These are phyloP conservation scores for Leccinum subfulvum DNA, from an alignment of 1,284 basidiomycete genomes.

Conservation along the genomic window DNA sequence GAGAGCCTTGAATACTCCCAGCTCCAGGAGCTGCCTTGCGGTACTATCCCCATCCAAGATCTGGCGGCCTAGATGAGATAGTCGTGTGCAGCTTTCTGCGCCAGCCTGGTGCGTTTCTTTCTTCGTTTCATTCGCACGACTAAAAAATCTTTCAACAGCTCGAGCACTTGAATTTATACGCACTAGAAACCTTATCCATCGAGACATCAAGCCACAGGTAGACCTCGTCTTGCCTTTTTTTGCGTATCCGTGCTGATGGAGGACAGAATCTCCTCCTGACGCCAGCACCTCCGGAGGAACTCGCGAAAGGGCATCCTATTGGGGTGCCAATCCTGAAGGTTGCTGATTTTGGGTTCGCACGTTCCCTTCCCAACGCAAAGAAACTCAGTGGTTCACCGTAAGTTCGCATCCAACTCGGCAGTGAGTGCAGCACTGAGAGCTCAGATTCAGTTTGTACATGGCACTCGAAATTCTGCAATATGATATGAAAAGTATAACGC, in stretches of 20 bases:
- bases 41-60: conserved; percentile 88
- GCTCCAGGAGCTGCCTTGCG: conserved; percentile 64
- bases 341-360: conserved; percentile 97
- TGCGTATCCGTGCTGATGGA: conserved; percentile 4
- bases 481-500: conserved; percentile 97
- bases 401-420: conserved; percentile 33
- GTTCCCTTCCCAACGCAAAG: conserved; percentile 86
- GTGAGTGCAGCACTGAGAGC: conserved; percentile 9
- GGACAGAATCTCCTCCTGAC: conserved; percentile 84
- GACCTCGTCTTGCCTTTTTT: conserved; percentile 11
- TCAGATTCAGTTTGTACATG: conserved; percentile 81
- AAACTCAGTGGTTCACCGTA: conserved; percentile 97
- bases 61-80: conserved; percentile 88
- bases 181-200: conserved; percentile 87
- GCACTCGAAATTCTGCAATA: conserved; percentile 88
- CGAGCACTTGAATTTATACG: conserved; percentile 92
- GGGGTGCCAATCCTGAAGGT: conserved; percentile 93
- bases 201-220: conserved; percentile 96
- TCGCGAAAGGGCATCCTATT: conserved; percentile 82
- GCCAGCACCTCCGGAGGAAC: conserved; percentile 76
- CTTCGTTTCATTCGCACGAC: conserved; percentile 3
- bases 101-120: conserved; percentile 70
- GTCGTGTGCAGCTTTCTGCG: conserved; percentile 92
- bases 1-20: conserved; percentile 80
- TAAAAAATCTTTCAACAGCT: conserved; percentile 54